Percentiles rank a stretch among this genome's conserved stretches.
phyloP scores from a whole-genome alignment of 2,329 filamentous ascomycete genomes.

The Ascochyta lentis region DNA sequence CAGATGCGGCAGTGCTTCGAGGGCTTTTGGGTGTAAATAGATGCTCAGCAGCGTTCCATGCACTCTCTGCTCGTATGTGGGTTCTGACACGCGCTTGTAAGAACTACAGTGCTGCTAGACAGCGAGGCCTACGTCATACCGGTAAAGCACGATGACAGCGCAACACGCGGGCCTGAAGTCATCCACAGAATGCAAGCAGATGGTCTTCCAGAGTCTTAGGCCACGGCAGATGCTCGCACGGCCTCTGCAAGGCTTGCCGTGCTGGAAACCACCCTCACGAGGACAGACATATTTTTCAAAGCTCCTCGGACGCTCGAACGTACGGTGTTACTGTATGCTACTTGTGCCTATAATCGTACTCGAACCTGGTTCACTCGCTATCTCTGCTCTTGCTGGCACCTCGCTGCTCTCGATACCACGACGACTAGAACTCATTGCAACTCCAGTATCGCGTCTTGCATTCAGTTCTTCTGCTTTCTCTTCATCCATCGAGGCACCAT shows the following conservation, averaged over 20 bases:
- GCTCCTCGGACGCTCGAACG: neutral
- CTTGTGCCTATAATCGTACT: neutral
- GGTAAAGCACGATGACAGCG: conserved; percentile 5
- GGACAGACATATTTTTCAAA: too few species aligned
- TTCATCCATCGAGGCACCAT: conserved; percentile 11
- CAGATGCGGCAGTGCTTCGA: neutral
- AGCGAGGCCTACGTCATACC: conserved; percentile 24
- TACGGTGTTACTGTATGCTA: neutral
- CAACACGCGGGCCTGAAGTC: conserved; percentile 2
- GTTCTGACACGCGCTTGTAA: conserved; percentile 13
- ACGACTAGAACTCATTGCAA: neutral
- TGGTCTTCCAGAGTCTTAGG: neutral
- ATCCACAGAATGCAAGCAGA: neutral
- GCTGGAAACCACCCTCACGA: too few species aligned
- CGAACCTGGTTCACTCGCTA: neutral
- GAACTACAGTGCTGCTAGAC: conserved; percentile 11
- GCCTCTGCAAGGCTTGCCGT: neutral
- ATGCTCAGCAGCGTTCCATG: neutral
- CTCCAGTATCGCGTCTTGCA: conserved; percentile 18
- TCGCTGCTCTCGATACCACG: neutral
- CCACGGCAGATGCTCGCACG: neutral
- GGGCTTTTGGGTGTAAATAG: neutral
- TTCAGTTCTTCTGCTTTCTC: conserved; percentile 7
- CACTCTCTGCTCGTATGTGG: neutral
- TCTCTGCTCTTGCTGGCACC: neutral